Base-by-base conservation (phyloP, 306 rosid species). In the Prunus padus region DNA sequence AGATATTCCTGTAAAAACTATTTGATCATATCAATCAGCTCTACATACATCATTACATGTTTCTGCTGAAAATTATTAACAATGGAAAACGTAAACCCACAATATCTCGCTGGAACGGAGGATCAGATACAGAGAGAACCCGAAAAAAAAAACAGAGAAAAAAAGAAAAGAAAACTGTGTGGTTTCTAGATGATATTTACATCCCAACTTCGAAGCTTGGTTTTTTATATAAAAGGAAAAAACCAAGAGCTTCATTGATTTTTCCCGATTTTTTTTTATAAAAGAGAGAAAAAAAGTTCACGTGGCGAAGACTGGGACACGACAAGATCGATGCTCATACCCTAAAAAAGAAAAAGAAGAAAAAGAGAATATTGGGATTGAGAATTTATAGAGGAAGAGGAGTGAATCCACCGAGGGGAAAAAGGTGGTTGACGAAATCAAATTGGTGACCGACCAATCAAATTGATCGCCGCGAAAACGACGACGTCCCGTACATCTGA, bases 401-500 rank as follows among this genome's bases (percentile, higher is more conserved):
- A 37, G 42, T 37, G 47, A 56, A 49, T 15, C 70, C 69, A 65
- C 23, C 47, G 60, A 26, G 59, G 77, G 77, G 69, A 60, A 73
- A 73, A 73, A 59, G 77, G 77, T 45, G 66, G 73, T 55, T 40
- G 73, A 33, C 30, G 31, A 64, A 54, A 65, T 20, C 9, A 49
- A 12, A 22, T 11, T 1, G 15, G 20, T 4, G 14, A 10, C 4
- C 19, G 6, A 25, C 22, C 20, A 3, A 44, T 70, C 40, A 33
- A 1, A 7, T 22, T 8, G 46, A 60, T n/a, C 65, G 72, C 59
- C 28, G 14, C 23, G 82, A 52, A 0, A 40, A 59, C 28, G 82
- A 74, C n/a, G 90, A 86, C 15, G 90, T 84, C 52, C 86, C 78
- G 75, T 79, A 89, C 93, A 91, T 89, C 72, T 78, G 93, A 40